A percentile compares a stretch with the other conserved stretches of the same genome.
Evolutionary conservation across 345 rosid species (phyloP).

Genomic region (Aquilaria malaccensis): DNA sequence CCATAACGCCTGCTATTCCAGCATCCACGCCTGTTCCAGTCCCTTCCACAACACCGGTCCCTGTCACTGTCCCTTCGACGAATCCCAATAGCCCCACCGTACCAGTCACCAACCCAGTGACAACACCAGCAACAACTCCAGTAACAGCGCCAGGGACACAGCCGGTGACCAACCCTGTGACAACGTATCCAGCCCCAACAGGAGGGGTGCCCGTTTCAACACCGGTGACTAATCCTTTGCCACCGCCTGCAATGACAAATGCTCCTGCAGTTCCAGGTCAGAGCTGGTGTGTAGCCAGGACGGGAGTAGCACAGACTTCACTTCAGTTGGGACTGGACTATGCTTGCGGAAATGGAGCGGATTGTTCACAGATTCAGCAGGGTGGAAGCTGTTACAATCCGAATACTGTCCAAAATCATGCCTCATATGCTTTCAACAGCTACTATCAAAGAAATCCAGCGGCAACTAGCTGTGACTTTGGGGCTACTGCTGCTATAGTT

Average conservation of each 20-base stretch:
- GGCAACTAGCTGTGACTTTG: slow-evolving; percentile 84
- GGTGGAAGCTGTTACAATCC: slow-evolving; percentile 83
- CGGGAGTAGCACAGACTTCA: slow-evolving; percentile 44
- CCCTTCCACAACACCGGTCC: slow-evolving; percentile 36
- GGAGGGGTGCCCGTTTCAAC: slow-evolving; percentile 40
- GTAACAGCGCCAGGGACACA: slow-evolving; percentile 40
- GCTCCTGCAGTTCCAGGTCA: slow-evolving; percentile 66
- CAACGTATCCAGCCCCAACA: slow-evolving; percentile 51
- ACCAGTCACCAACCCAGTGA: slow-evolving; percentile 34
- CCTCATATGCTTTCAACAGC: slow-evolving; percentile 89
- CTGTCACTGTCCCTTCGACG: slow-evolving; percentile 32
- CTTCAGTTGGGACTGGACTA: slow-evolving; percentile 82
- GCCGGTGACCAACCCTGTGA: slow-evolving; percentile 64
- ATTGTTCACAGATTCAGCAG: slow-evolving; percentile 84
- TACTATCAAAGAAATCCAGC: slow-evolving; percentile 82
- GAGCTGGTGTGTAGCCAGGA: slow-evolving; percentile 84
- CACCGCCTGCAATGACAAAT: slow-evolving; percentile 54
- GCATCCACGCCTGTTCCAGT: slow-evolving; percentile 23
- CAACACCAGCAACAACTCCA: slow-evolving; percentile 42
- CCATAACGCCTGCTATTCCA: slow-evolving; percentile 21
- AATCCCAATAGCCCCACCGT: slow-evolving; percentile 39
- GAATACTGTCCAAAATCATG: slow-evolving; percentile 61
- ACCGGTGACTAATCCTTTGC: slow-evolving; percentile 34
- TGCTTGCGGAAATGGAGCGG: slow-evolving; percentile 87
- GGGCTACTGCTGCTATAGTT: slow-evolving; percentile 60